Base-by-base conservation (phyloP, 805 yeast species). In the Peterozyma toletana region DNA sequence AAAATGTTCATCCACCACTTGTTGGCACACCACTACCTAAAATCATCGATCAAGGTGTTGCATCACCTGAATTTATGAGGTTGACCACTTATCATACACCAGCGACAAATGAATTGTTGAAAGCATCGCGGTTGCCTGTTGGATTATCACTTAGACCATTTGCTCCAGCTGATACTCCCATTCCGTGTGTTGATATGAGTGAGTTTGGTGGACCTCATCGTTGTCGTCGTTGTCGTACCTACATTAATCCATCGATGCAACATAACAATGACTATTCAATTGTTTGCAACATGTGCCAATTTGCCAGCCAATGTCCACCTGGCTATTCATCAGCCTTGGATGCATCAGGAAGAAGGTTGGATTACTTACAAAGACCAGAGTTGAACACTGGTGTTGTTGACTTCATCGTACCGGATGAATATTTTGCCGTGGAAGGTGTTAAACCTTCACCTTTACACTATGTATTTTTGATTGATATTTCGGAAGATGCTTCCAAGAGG, bases 141-240 rank as follows among this genome's bases (percentile, higher is more conserved):
- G 95, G 96, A 0, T 64, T 91, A 45, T 70, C 88, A 3, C 64
- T 89, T 17, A 77, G 87, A 42, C 99, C 99, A 4, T 88, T 93
- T 69, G 95, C 96, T 0, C 79, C 80, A 11, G 51, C 62, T 11
- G 62, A 67, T 30, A 59, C 68, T 1, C 81, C 73, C 13, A 75
- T 89, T 2, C 95, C 96, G 0, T 70, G 73, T 4, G 80, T 83
- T 5, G 90, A 86, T 56, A 75, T 77, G 66, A 63, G 70, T 18
- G 56, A 56, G 6, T 57, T 68, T 35, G 71, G 71, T 13, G 87
- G 88, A 1, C 95, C 96, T 0, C 82, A 95, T 31, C 76, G 99
- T 52, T 93, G 99, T 64, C 76, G 78, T 51, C 81, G 98, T 49
- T 93, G 99, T 65, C 77, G 96, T 44, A 78, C 96, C 1, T 93